Evolutionary conservation across 2,329 filamentous ascomycete species (phyloP).

Genomic region (Tolypocladium amazonense): DNA sequence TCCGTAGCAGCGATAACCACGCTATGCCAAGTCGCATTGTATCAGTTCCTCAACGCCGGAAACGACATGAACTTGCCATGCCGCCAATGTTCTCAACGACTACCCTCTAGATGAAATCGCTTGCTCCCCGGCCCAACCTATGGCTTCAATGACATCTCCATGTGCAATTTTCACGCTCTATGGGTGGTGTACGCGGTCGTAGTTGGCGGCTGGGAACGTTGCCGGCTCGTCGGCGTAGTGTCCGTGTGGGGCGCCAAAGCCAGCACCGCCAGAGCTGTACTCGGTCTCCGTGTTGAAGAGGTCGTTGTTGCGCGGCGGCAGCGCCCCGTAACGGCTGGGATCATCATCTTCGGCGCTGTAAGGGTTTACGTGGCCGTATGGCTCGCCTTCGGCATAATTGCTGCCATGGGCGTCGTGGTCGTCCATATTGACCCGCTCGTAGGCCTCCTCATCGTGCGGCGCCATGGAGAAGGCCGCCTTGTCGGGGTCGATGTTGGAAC

Average conservation of each 20-base stretch:
- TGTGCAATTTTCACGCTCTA: conserved; percentile 5
- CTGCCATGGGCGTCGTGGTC: conserved; percentile 33
- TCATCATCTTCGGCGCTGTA: conserved; percentile 28
- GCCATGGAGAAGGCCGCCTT: conserved; percentile 60
- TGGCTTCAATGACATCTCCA: background rate
- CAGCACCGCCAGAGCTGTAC: conserved; percentile 27
- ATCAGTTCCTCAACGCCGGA: conserved; percentile 2
- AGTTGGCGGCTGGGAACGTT: conserved; percentile 47
- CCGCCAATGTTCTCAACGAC: conserved; percentile 5
- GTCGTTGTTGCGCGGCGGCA: conserved; percentile 25
- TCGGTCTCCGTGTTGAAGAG: conserved; percentile 41
- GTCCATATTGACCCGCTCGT: conserved; percentile 49
- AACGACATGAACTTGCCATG: conserved; percentile 6
- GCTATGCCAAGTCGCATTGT: background rate
- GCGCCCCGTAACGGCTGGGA: conserved; percentile 26
- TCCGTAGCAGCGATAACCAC: background rate
- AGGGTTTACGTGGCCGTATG: conserved; percentile 25
- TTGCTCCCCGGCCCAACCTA: conserved; percentile 8
- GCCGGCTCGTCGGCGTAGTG: conserved; percentile 37
- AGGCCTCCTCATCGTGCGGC: conserved; percentile 55
- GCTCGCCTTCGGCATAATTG: conserved; percentile 16
- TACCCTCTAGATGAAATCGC: conserved; percentile 1
- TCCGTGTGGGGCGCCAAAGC: conserved; percentile 23
- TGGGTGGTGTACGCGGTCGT: conserved; percentile 38
- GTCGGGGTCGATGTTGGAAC: conserved; percentile 52